Base-by-base conservation (phyloP, 2,329 filamentous ascomycete species). In the Diaporthe eres region DNA sequence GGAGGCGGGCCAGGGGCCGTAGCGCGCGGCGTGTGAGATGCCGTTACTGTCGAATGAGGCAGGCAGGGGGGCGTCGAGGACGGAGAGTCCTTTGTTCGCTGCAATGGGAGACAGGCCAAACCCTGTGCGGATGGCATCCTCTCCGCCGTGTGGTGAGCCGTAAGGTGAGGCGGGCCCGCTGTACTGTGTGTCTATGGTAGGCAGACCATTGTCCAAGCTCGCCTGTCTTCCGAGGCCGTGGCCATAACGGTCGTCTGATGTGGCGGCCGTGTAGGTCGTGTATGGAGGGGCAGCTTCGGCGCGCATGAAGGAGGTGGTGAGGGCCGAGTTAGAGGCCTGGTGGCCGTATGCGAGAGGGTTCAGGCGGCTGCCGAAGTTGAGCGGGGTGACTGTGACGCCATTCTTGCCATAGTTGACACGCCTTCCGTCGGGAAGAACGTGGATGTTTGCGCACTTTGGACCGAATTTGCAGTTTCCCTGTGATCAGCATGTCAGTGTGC, bases 381-480 rank as follows among this genome's bases (percentile, higher is more conserved):
- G 84, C 71, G 88, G 87, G 72, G 87, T 85, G 84, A 90, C 91
- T 77, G 88, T 94, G 87, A 89, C 94, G 86, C 90, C 90, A 81
- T 91, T 91, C 82, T 92, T 92, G 80, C 91, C 89, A 80, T 93
- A 93, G 85, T 98, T 98, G 83, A 98, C 95, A 82, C 96, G 92
- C 81, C 95, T 93, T 76, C 97, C 97, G 85, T 98, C 96, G 80
- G 96, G 95, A 67, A 98, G 92, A 81, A 98, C 94, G 85, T 99
- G 97, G 79, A 97, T 95, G 82, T 98, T 95, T 82, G 96, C 96
- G 88, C 97, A 99, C 86, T 98, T 98, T 78, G 95, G 94, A 77
- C 97, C 97, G 84, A 98, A 99, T 85, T 98, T 98, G 92, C 97
- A 99, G 86, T 98, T 98, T 79, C 97, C 97, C 95, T 98, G 57